A percentile compares a stretch with the other conserved stretches of the same genome.
Conservation (phyloP, 331 rosid species). For the Saraca asoca region DNA sequence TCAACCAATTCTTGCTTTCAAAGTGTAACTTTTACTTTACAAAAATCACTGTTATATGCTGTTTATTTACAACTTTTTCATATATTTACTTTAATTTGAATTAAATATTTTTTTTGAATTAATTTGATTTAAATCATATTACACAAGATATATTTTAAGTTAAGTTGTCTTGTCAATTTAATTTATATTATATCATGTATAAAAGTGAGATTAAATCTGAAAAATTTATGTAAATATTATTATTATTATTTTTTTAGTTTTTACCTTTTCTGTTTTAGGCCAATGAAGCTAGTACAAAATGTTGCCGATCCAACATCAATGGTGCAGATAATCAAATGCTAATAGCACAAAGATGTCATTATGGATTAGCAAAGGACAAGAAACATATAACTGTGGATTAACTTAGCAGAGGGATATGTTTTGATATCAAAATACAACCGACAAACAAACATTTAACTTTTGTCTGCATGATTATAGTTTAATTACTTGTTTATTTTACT, state of each 20-base stretch:
- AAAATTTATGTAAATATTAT: not conserved
- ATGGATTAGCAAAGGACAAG: slow-evolving; percentile 40
- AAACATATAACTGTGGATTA: slow-evolving; percentile 35
- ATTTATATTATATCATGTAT: too few relatives aligned
- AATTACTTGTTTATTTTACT: slow-evolving; percentile 10
- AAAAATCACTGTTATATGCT: too few relatives aligned
- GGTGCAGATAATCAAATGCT: slow-evolving; percentile 41
- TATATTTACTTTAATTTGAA: too few relatives aligned
- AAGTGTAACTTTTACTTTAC: too few relatives aligned
- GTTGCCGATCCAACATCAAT: slow-evolving; percentile 39
- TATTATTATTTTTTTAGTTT: slow-evolving; percentile 2
- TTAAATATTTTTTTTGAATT: too few relatives aligned
- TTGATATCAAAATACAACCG: slow-evolving; percentile 43
- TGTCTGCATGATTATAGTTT: slow-evolving; percentile 20
- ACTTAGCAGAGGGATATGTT: slow-evolving; percentile 39
- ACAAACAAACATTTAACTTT: slow-evolving; percentile 46
- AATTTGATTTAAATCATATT: too few relatives aligned
- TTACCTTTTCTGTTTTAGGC: slow-evolving; percentile 35
- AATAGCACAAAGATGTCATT: slow-evolving; percentile 44
- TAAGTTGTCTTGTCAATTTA: too few relatives aligned
- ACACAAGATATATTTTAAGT: too few relatives aligned
- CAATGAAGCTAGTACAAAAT: slow-evolving; percentile 25
- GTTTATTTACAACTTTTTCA: too few relatives aligned
- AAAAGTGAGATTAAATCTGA: too few relatives aligned
- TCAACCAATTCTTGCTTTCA: too few relatives aligned